These are phyloP conservation scores for Moesziomyces aphidis DNA, from an alignment of 1,284 basidiomycete species.

Conservation along the genomic window DNA sequence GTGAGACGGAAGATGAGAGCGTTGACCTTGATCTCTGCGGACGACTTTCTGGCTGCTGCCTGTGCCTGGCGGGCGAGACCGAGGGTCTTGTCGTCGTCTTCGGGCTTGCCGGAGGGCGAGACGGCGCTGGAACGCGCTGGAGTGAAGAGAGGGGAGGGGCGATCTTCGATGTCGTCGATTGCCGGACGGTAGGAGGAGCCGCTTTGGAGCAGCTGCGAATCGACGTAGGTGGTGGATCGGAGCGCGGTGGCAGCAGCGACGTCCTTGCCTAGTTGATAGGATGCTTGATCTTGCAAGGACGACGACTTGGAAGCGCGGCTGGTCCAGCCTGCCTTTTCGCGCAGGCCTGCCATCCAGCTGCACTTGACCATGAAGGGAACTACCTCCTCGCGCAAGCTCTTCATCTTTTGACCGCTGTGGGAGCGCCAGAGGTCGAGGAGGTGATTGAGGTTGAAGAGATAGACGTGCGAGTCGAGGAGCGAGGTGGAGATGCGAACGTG, in stretches of 20 bases:
- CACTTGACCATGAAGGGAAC: conserved; percentile 64
- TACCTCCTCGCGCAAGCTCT: conserved; percentile 61
- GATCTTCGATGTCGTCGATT: conserved; percentile 16
- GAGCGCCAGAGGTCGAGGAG: conserved; percentile 52
- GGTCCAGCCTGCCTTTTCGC: conserved; percentile 61
- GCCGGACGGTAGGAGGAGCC: conserved; percentile 22
- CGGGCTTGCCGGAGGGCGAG: conserved; percentile 17
- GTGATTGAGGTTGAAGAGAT: conserved; percentile 55
- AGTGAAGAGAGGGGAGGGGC: conserved; percentile 37
- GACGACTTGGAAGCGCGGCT: conserved; percentile 5
- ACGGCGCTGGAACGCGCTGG: conserved; percentile 27
- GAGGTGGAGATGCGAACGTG: conserved; percentile 57
- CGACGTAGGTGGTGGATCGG: conserved; percentile 41
- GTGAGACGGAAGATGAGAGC: conserved; percentile 43
- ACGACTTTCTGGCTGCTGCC: conserved; percentile 21
- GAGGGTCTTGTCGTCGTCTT: conserved; percentile 3
- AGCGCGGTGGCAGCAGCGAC: conserved; percentile 7
- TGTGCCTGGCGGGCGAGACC: conserved; percentile 10
- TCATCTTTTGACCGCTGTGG: conserved; percentile 54
- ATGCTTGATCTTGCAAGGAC: conserved; percentile 5
- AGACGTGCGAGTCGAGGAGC: conserved; percentile 63
- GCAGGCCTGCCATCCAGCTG: conserved; percentile 60
- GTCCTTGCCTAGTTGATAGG: conserved; percentile 13
- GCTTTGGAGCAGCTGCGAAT: conserved; percentile 33
- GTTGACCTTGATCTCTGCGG: conserved; percentile 29